Evolutionary conservation across 495 filamentous ascomycete species (phyloP).

Genomic region (Daldinia vernicosa): DNA sequence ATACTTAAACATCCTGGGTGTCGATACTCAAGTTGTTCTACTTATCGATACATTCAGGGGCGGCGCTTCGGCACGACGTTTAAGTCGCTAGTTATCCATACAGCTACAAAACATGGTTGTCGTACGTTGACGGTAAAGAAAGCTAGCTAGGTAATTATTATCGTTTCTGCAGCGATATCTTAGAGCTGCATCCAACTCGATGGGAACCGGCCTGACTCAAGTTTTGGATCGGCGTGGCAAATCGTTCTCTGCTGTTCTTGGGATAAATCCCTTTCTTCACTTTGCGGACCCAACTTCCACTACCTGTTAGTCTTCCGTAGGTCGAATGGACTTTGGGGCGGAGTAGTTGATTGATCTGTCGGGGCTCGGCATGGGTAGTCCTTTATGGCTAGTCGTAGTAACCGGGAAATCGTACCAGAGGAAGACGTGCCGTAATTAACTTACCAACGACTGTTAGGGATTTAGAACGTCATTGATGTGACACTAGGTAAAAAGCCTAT

Average conservation of each 20-base stretch:
- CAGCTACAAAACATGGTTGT: conserved; percentile 26
- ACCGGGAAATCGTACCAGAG: conserved; percentile 31
- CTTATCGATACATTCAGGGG: conserved; percentile 17
- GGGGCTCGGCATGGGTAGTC: conserved; percentile 21
- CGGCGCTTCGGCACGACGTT: conserved; percentile 26
- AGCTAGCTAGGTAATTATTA: conserved; percentile 5
- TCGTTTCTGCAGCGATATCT: conserved; percentile 2
- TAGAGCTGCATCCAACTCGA: conserved; percentile 17
- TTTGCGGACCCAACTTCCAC: conserved; percentile 21
- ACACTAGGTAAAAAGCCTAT: conserved; percentile 19
- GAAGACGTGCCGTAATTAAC: conserved; percentile 28
- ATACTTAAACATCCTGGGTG: conserved; percentile 28
- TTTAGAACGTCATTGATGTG: conserved; percentile 39
- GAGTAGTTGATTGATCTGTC: conserved; percentile 30
- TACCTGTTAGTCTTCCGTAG: conserved; percentile 27
- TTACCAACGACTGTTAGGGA: conserved; percentile 17
- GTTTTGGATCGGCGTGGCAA: conserved; percentile 29
- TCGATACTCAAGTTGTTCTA: conserved; percentile 27
- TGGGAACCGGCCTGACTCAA: conserved; percentile 4
- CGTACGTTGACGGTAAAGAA: conserved; percentile 18
- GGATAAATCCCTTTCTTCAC: conserved; percentile 19
- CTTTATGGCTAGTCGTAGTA: conserved; percentile 29
- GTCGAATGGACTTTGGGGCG: conserved; percentile 35
- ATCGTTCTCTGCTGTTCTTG: conserved; percentile 4
- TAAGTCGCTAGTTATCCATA: conserved; percentile 19